Percentiles rank a stretch among this genome's conserved stretches.
Conservation (phyloP, 2,329 filamentous ascomycete species). For the Aureobasidium lini region DNA sequence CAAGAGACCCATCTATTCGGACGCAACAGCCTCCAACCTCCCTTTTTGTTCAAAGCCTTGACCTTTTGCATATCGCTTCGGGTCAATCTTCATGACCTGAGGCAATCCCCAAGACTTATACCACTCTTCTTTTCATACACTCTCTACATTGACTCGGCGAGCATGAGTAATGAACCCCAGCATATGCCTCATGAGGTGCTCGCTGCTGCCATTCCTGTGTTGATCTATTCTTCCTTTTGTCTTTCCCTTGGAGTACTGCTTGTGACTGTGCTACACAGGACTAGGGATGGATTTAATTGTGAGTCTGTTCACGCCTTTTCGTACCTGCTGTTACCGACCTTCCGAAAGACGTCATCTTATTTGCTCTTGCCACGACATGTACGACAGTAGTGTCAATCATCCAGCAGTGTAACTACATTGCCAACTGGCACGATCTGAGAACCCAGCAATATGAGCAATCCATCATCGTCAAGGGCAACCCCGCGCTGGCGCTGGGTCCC, state of each 20-base stretch:
- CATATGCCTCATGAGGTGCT: constrained; percentile 9
- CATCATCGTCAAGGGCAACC: constrained; percentile 10
- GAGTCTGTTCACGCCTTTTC: neutral
- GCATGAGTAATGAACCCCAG: neutral
- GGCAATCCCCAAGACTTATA: neutral
- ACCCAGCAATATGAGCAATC: constrained; percentile 16
- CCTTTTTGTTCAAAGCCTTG: neutral
- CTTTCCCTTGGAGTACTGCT: constrained; percentile 14
- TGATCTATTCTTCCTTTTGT: constrained; percentile 17
- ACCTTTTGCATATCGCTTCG: neutral
- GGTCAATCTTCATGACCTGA: neutral
- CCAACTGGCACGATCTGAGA: constrained; percentile 14
- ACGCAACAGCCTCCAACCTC: neutral
- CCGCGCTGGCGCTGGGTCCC: constrained; percentile 17
- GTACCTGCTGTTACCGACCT: neutral
- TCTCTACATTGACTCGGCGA: neutral
- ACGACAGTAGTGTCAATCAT: constrained; percentile 14
- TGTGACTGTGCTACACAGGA: constrained; percentile 11
- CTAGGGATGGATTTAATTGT: constrained; percentile 18
- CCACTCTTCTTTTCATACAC: neutral
- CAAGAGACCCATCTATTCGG: neutral
- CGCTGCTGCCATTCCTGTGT: constrained; percentile 15
- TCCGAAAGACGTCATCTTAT: constrained; percentile 16
- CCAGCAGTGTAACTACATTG: constrained; percentile 17
- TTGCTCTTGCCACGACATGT: constrained; percentile 15